phyloP scores from a whole-genome alignment of 108 stramenopile genomes.

The Cyclotella baltica region DNA sequence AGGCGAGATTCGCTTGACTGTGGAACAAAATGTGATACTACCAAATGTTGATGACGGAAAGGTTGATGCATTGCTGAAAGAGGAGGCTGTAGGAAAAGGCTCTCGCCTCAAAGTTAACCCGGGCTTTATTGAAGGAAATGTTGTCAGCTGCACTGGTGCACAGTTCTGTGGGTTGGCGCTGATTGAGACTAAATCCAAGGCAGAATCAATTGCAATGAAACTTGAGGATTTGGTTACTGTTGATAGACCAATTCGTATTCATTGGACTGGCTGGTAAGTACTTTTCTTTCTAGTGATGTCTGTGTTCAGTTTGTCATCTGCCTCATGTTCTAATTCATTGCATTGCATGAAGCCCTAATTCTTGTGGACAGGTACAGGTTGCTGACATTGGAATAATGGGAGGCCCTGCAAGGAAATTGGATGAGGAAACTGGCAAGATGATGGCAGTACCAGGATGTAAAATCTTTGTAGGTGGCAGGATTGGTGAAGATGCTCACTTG shows the following conservation, averaged over 20 bases:
- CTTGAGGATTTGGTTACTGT: conserved; percentile 85
- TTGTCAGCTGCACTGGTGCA: conserved; percentile 95
- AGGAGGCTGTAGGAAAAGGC: conserved; percentile 60
- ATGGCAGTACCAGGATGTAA: conserved; percentile 94
- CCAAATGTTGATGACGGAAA: conserved; percentile 87
- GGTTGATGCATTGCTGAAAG: conserved; percentile 69
- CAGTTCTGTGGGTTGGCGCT: conserved; percentile 93
- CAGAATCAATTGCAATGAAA: conserved; percentile 72
- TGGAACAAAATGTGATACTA: conserved; percentile 93
- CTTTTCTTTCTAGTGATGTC: neutral
- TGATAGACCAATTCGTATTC: conserved; percentile 88
- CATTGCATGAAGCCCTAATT: conserved; percentile 79
- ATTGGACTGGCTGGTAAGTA: conserved; percentile 94
- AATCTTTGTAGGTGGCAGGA: conserved; percentile 90
- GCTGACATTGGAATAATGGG: conserved; percentile 98
- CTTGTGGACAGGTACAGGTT: conserved; percentile 94
- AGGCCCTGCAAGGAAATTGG: conserved; percentile 82
- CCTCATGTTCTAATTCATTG: neutral
- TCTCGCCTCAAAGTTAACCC: conserved; percentile 72
- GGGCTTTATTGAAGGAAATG: conserved; percentile 83
- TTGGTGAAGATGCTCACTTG: conserved; percentile 89
- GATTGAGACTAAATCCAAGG: conserved; percentile 90
- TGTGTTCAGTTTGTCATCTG: neutral
- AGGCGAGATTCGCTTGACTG: conserved; percentile 94
- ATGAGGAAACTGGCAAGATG: conserved; percentile 78